phyloP scores from a whole-genome alignment of 1,284 basidiomycete genomes.

The Ceratobasidium sp. region DNA sequence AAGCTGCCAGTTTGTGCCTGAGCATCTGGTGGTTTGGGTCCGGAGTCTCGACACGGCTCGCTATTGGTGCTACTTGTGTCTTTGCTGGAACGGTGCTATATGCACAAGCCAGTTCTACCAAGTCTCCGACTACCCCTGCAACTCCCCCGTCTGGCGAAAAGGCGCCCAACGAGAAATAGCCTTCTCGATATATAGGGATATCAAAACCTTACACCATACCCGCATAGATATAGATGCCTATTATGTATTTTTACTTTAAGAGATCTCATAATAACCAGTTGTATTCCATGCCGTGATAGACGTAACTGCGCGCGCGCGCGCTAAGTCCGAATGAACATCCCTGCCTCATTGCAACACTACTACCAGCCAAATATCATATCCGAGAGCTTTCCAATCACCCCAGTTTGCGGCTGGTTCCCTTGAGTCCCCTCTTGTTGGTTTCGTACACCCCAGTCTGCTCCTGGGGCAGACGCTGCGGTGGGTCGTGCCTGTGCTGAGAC shows the following conservation, averaged over 20 bases:
- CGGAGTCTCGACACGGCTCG: slow-evolving; percentile 67
- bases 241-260: slow-evolving; percentile 17
- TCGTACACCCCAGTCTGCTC: slow-evolving; percentile 33
- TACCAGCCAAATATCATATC: slow-evolving; percentile 37
- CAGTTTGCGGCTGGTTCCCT: neutral
- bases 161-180: neutral
- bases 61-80: slow-evolving; percentile 66
- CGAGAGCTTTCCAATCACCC: slow-evolving; percentile 34
- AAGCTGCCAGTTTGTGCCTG: slow-evolving; percentile 71
- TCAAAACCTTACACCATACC: neutral
- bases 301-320: neutral
- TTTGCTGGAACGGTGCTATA: slow-evolving; percentile 67
- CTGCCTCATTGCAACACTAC: neutral
- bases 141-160: too few relatives aligned
- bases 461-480: slow-evolving; percentile 18
- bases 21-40: slow-evolving; percentile 78
- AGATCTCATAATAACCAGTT: neutral
- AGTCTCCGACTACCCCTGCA: too few relatives aligned
- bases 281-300: slow-evolving; percentile 6
- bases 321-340: neutral
- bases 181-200: neutral
- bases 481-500: slow-evolving; percentile 6
- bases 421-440: slow-evolving; percentile 14
- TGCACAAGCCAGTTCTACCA: slow-evolving; percentile 16
- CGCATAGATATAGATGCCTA: slow-evolving; percentile 5